Evolutionary conservation across 495 filamentous ascomycete genomes (phyloP).

Genomic region (Melanomma pulvis-pyrius): DNA sequence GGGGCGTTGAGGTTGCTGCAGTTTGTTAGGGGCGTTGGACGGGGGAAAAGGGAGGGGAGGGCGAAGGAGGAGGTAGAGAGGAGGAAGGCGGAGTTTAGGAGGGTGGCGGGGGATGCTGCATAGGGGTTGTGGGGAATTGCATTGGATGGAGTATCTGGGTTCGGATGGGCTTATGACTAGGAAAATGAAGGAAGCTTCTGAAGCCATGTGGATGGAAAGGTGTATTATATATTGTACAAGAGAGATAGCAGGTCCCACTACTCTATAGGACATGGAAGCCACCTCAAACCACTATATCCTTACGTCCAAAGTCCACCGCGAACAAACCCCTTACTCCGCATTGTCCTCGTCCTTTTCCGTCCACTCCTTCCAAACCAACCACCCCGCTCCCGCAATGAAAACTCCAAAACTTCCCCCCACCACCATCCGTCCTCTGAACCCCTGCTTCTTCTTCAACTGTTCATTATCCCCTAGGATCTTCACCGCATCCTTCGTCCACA

Average conservation of each 20-base stretch:
- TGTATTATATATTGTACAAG: too few relatives aligned
- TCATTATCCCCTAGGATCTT: constrained; percentile 47
- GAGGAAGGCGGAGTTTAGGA: constrained; percentile 34
- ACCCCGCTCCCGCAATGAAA: constrained; percentile 39
- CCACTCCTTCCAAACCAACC: constrained; percentile 27
- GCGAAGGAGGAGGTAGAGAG: constrained; percentile 27
- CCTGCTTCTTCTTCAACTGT: constrained; percentile 47
- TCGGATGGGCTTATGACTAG: background rate
- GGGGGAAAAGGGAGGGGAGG: constrained; percentile 28
- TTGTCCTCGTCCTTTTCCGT: constrained; percentile 9
- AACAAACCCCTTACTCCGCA: background rate
- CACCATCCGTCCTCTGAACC: constrained; percentile 44
- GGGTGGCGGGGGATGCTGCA: background rate
- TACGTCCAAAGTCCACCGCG: background rate
- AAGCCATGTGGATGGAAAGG: too few relatives aligned
- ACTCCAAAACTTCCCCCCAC: constrained; percentile 45
- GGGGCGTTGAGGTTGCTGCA: constrained; percentile 61
- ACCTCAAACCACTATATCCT: too few relatives aligned
- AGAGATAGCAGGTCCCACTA: too few relatives aligned
- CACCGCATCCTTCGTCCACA: constrained; percentile 44
- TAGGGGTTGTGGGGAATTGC: background rate
- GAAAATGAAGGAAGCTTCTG: too few relatives aligned
- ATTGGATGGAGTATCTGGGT: constrained; percentile 19
- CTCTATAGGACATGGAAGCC: too few relatives aligned
- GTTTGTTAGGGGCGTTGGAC: constrained; percentile 49